Conservation (phyloP, 768 basidiomycete species). For the Pisolithus microcarpus region DNA sequence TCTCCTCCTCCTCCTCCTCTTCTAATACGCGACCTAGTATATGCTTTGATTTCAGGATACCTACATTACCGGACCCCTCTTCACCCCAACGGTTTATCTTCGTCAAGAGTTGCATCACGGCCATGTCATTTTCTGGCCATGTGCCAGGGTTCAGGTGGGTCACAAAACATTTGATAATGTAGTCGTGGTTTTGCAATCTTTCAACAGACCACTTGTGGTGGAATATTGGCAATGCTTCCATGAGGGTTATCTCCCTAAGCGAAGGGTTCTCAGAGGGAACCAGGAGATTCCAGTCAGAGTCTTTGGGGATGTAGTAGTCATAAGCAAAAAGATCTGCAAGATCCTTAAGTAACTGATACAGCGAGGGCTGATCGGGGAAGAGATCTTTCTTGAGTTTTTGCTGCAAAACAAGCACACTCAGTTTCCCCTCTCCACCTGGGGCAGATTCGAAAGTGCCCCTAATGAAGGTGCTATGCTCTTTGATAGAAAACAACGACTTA, state of each 20-base stretch:
- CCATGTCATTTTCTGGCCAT: neutral
- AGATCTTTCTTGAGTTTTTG: neutral
- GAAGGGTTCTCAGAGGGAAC: too few species aligned
- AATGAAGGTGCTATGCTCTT: neutral
- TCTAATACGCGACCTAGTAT: neutral
- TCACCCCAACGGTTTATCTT: neutral
- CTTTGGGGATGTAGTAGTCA: neutral
- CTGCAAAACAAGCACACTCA: neutral
- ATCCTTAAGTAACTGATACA: neutral
- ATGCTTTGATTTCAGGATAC: neutral
- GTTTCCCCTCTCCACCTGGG: neutral
- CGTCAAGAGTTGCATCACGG: neutral
- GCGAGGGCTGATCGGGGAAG: neutral
- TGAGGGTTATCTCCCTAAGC: neutral
- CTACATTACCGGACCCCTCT: neutral
- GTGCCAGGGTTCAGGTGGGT: neutral
- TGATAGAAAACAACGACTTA: neutral
- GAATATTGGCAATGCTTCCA: neutral
- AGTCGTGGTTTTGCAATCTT: neutral
- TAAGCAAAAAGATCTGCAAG: neutral
- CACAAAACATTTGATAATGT: neutral
- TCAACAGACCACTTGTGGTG: neutral
- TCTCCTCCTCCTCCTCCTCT: neutral
- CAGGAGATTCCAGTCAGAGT: too few species aligned
- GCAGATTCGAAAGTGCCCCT: neutral